A percentile compares a stretch with the other conserved stretches of the same genome.
Conservation (phyloP, 2,329 filamentous ascomycete genomes). For the Fusarium sp. region DNA sequence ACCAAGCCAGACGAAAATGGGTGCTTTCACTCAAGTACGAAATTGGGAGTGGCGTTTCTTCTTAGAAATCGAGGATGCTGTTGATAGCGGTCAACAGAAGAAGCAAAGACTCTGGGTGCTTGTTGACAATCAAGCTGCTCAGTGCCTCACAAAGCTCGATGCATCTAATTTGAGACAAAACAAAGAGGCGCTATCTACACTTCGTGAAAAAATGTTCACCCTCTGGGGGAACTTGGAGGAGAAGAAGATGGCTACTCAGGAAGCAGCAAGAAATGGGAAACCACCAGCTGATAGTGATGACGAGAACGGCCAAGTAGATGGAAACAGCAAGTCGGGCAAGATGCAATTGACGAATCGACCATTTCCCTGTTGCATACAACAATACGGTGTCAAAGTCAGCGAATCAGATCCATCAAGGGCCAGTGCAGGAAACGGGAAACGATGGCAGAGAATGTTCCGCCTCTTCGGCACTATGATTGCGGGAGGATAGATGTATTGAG, state of each 20-base stretch:
- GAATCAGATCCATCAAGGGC: conserved; percentile 56
- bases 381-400: conserved; percentile 70
- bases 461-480: conserved; percentile 73
- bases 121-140: conserved; percentile 68
- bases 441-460: conserved; percentile 72
- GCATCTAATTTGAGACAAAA: conserved; percentile 68
- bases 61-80: conserved; percentile 79
- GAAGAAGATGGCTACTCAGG: conserved; percentile 44
- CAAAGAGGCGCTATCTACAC: conserved; percentile 55
- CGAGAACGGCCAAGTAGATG: conserved; percentile 39
- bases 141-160: conserved; percentile 61
- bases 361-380: conserved; percentile 76
- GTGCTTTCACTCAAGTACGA: conserved; percentile 40
- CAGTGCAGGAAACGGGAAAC: conserved; percentile 56
- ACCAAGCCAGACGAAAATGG: conserved; percentile 34
- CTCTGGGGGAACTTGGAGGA: conserved; percentile 92
- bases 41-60: conserved; percentile 88
- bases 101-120: conserved; percentile 71
- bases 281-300: conserved; percentile 55
- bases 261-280: conserved; percentile 46
- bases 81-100: conserved; percentile 45
- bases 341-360: conserved; percentile 62
- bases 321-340: neutral
- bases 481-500: conserved; percentile 2
- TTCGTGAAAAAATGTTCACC: conserved; percentile 78